A percentile compares a stretch with the other conserved stretches of the same genome.
Evolutionary conservation across 1,284 basidiomycete species (phyloP).

Genomic region (Boletus chippewaensis): DNA sequence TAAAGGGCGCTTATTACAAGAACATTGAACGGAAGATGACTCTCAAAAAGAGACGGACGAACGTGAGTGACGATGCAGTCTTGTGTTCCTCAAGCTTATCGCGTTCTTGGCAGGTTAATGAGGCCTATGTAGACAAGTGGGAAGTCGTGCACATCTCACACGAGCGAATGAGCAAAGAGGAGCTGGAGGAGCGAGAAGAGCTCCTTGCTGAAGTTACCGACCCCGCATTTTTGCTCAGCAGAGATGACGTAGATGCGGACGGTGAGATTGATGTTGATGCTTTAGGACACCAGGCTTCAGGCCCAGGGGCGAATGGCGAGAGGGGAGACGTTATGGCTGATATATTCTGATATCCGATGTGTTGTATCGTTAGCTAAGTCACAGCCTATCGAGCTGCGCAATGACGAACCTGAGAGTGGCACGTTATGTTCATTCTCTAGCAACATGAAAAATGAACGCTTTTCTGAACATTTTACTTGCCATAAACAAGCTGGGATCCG

Average conservation of each 20-base stretch:
- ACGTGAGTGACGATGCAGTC: constrained; percentile 42
- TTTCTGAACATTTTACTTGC: background rate
- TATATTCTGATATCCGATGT: constrained; percentile 22
- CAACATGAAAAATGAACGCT: background rate
- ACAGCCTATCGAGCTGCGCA: background rate
- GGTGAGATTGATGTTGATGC: constrained; percentile 37
- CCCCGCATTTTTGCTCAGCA: constrained; percentile 41
- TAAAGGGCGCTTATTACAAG: constrained; percentile 79
- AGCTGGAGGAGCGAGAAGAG: constrained; percentile 48
- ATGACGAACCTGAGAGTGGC: background rate
- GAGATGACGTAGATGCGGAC: constrained; percentile 40
- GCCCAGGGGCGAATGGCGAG: constrained; percentile 33
- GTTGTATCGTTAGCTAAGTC: constrained; percentile 5
- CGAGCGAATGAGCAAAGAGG: constrained; percentile 45
- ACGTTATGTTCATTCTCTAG: background rate
- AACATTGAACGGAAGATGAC: constrained; percentile 81
- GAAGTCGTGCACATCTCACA: constrained; percentile 63
- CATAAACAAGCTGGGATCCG: no score
- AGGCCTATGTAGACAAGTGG: constrained; percentile 72
- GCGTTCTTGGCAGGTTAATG: constrained; percentile 42
- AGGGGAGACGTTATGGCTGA: constrained; percentile 27
- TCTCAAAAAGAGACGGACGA: constrained; percentile 77
- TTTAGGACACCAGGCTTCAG: constrained; percentile 38
- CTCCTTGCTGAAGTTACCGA: constrained; percentile 49
- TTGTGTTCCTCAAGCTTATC: background rate